Conservation (phyloP, 345 rosid species). For the Firmiana major region DNA sequence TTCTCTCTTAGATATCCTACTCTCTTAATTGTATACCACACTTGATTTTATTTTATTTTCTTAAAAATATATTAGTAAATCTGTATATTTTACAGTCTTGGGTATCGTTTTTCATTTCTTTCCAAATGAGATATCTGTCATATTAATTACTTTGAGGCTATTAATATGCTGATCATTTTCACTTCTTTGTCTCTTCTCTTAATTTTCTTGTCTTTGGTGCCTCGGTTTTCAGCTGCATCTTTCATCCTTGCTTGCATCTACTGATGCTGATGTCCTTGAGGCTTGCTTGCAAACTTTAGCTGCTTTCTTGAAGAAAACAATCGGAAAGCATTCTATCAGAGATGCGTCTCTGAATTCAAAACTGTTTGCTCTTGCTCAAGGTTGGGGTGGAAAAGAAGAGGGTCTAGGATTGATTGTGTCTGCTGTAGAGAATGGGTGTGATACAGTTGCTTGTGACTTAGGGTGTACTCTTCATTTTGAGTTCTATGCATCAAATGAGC, state of each 20-base stretch:
- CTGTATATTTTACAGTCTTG: neutral
- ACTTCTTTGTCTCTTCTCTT: neutral
- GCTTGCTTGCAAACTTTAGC: constrained; percentile 89
- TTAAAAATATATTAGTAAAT: neutral
- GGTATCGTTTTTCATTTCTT: neutral
- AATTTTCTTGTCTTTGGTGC: neutral
- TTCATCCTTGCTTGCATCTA: constrained; percentile 85
- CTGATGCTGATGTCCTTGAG: constrained; percentile 92
- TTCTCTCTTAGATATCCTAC: constrained; percentile 1
- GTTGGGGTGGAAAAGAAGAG: constrained; percentile 99
- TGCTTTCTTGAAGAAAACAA: constrained; percentile 77
- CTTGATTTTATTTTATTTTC: neutral
- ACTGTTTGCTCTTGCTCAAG: constrained; percentile 92
- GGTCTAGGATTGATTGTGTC: constrained; percentile 87
- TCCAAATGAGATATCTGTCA: neutral
- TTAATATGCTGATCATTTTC: neutral
- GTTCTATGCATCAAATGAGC: constrained; percentile 61
- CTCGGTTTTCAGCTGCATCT: constrained; percentile 81
- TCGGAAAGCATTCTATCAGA: constrained; percentile 75
- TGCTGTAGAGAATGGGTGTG: constrained; percentile 59
- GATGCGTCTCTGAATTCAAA: constrained; percentile 73
- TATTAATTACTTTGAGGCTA: neutral
- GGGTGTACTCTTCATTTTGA: constrained; percentile 96
- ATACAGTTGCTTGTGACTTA: constrained; percentile 62
- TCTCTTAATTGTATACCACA: neutral